Conservation (phyloP, 768 basidiomycete genomes). For the Rhodotorula taiwanensis region DNA sequence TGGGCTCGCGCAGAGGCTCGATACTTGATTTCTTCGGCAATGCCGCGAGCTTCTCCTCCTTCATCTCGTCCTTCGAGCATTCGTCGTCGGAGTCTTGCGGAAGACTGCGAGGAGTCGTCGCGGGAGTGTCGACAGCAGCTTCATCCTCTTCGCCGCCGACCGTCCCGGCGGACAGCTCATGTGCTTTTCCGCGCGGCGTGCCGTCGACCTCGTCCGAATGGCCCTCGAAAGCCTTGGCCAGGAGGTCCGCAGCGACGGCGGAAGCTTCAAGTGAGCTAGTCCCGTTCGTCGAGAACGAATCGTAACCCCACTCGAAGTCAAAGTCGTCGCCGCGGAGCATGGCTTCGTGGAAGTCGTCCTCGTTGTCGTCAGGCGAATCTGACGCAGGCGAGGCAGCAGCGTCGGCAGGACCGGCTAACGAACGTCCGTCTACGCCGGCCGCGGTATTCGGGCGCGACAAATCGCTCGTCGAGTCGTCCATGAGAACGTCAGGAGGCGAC, state of each 20-base stretch:
- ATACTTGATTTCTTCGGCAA: background rate
- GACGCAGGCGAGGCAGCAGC: conserved; percentile 1
- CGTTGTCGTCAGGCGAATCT: conserved; percentile 30
- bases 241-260: background rate
- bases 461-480: conserved; percentile 21
- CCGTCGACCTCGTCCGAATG: background rate
- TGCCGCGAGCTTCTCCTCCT: background rate
- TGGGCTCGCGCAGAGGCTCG: conserved; percentile 14
- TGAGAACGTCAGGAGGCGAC: conserved; percentile 23
- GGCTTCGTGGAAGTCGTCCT: conserved; percentile 41
- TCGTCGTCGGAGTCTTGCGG: conserved; percentile 15
- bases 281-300: conserved; percentile 25
- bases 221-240: background rate
- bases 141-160: background rate
- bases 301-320: conserved; percentile 40
- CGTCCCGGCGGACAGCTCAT: background rate
- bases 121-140: conserved; percentile 27
- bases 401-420: background rate
- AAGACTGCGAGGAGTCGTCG: conserved; percentile 37
- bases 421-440: background rate
- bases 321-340: conserved; percentile 39
- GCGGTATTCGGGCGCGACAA: background rate
- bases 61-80: conserved; percentile 5
- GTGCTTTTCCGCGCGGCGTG: background rate
- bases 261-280: conserved; percentile 17